Percentiles rank a stretch among this genome's conserved stretches.
Conservation (phyloP, 2,329 filamentous ascomycete genomes). For the Penicillium sp. region DNA sequence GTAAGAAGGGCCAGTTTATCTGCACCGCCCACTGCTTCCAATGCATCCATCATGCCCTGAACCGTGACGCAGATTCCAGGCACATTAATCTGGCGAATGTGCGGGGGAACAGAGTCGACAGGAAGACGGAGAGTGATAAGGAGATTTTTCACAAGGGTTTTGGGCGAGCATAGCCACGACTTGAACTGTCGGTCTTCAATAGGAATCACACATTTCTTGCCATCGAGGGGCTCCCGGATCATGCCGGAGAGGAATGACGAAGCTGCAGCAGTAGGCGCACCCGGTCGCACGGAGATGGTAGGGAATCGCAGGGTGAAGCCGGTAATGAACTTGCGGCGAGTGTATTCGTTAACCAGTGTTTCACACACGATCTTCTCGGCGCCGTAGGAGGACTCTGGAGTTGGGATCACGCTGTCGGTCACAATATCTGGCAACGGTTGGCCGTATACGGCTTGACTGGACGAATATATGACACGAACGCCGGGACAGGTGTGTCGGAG, state of each 20-base stretch:
- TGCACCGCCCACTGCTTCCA: constrained; percentile 55
- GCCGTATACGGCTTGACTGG: constrained; percentile 63
- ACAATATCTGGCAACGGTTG: constrained; percentile 55
- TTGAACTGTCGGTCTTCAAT: constrained; percentile 52
- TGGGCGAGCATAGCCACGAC: constrained; percentile 56
- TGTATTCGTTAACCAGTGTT: constrained; percentile 62
- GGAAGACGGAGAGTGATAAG: constrained; percentile 49
- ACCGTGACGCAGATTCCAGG: constrained; percentile 55
- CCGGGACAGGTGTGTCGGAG: constrained; percentile 52
- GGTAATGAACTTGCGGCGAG: constrained; percentile 57
- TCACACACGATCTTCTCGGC: constrained; percentile 64
- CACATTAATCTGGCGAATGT: constrained; percentile 56
- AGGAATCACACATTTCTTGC: constrained; percentile 52
- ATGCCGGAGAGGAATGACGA: constrained; percentile 63
- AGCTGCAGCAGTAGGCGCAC: constrained; percentile 60
- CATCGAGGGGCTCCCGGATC: constrained; percentile 61
- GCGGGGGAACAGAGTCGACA: constrained; percentile 39
- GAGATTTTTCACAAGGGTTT: constrained; percentile 54
- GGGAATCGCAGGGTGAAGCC: constrained; percentile 60
- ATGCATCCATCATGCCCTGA: constrained; percentile 55
- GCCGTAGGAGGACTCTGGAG: constrained; percentile 62
- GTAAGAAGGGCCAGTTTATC: constrained; percentile 51
- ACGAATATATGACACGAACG: constrained; percentile 59
- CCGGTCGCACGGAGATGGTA: constrained; percentile 61
- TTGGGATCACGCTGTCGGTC: constrained; percentile 53